Base-by-base conservation (phyloP, 2,329 filamentous ascomycete species). In the Mollisiaceae sp. region DNA sequence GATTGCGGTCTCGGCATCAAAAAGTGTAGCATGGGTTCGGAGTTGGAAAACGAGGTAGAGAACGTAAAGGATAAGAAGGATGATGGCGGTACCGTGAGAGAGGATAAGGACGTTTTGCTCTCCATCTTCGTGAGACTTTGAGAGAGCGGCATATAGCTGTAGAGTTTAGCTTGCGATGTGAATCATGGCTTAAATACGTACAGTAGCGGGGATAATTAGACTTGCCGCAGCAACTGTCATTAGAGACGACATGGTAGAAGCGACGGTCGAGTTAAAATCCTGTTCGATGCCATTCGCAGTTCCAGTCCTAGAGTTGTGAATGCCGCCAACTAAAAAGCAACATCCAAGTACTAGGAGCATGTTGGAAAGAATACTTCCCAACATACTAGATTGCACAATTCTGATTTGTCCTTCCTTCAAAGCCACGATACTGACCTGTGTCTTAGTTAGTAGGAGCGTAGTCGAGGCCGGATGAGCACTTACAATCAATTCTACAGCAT, bases 351-450 rank as follows among this genome's bases (percentile, higher is more conserved):
- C 94, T 24, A 98, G 87, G 8, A 98, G 85, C 70, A 97, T 89
- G 79, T 98, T 98, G 70, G 94, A 97, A 45, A 98, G 83, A 72
- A 98, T 97, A 75, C 92, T 96, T 57, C 95, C 94, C 39, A 98
- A 88, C 94, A 98, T 98, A 69, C 93, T 97, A 22, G 94, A 91
- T 80, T 98, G 95, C n/a, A 98, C 94, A 70, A 98, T 94, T 73
- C 94, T 89, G 75, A 97, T 96, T 80, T 98, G 91, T 69, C 89
- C 88, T 72, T 95, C 88, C 70, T 83, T 87, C 55, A 99, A 85
- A 20, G 95, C 95, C 69, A 98, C 91, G 72, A 98, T 94, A 77
- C 92, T 97, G 76, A 97, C 92, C 91, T 94, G 75, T 9, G 67
- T 6, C 56, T 38, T 38, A 27, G 63, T 67, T 64, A 69, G 67